Conservation (phyloP, 1,284 basidiomycete genomes). For the Puccinia horiana region DNA sequence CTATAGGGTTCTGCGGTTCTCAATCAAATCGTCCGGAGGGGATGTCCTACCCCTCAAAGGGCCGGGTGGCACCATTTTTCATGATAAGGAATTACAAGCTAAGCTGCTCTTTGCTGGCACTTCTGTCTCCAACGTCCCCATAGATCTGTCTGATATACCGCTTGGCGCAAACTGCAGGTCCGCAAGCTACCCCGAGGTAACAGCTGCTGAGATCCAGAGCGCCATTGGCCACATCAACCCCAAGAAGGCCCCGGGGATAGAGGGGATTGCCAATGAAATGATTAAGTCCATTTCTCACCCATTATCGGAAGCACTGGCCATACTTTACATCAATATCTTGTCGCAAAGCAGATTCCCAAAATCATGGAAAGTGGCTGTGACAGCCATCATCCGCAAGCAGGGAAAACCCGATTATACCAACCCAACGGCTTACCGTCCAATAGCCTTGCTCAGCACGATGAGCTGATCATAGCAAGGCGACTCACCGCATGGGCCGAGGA, state of each 20-base stretch:
- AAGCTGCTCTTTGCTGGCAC: not conserved
- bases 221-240: not conserved
- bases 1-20: not conserved
- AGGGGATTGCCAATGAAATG: not conserved
- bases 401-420: not conserved
- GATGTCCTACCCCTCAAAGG: not conserved
- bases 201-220: not conserved
- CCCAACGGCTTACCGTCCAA: not conserved
- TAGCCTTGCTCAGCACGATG: not conserved
- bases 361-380: not conserved
- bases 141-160: not conserved
- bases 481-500: slow-evolving; percentile 8
- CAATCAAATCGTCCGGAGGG: not conserved
- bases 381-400: slow-evolving; percentile 10
- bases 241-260: not conserved
- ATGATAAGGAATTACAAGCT: not conserved
- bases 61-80: not conserved
- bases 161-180: too few species aligned
- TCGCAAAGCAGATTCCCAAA: not conserved
- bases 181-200: too few species aligned
- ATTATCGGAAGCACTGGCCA: not conserved
- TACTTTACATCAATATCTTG: too few species aligned
- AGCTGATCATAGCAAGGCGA: not conserved
- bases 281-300: not conserved
- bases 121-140: not conserved